Base-by-base conservation (phyloP, 2,329 filamentous ascomycete species). In the Fusarium sp. region DNA sequence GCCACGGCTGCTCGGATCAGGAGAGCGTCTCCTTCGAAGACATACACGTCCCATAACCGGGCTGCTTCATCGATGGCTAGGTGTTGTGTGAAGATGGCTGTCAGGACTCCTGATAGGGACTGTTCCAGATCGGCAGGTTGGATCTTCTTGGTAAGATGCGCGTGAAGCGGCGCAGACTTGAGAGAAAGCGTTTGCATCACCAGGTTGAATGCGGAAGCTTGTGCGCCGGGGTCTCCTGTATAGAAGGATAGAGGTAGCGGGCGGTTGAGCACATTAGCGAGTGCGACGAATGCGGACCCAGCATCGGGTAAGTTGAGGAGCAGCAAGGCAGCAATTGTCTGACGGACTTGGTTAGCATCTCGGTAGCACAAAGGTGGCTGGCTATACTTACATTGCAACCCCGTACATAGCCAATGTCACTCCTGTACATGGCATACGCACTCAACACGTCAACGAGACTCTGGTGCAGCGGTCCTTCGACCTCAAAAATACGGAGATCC, bases 341-440 rank as follows among this genome's bases (percentile, higher is more conserved):
- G 58, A 22, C 20, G 35, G 54, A 67, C 46, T 51, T 43, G 55
- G 64, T 74, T 65, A 75, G 71, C 37, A 50, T 43, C 52, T 57
- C 17, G 51, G 51, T 51, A 56, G 17, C 43, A 47, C 35, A 30
- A 30, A 49, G 48, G 50, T 54, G 28, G 30, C n/a, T 61, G 41
- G 52, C 45, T 35, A 28, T 48, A 84, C 90, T 83, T 78, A 92
- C 89, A 75, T 93, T 92, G 69, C 90, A 92, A 54, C 92, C 91
- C 65, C 86, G 84, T 58, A 92, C 85, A 73, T 93, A 94, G 65
- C 92, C 91, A 73, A 95, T 91, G 75, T 96, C 92, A 69, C 89
- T 90, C 63, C 92, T 86, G 78, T 96, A 96, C 87, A 93, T 91
- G 55, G 89, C 85, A 78, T 95, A 95, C 8, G 92, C 93, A 72